Base-by-base conservation (phyloP, 129 eudicot species). In the Chrysanthemum makinoi region DNA sequence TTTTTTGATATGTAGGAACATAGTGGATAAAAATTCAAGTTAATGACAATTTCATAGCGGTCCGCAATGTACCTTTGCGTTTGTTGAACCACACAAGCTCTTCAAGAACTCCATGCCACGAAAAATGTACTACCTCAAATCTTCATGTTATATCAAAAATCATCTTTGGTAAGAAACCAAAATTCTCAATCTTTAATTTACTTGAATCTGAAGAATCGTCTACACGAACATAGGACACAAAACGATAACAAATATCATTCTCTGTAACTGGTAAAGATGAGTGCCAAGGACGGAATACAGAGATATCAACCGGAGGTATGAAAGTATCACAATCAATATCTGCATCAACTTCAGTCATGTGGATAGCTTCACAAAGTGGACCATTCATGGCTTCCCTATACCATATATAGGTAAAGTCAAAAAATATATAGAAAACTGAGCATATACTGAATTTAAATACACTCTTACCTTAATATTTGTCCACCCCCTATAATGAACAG, bases 401-500 rank as follows among this genome's bases (percentile, higher is more conserved):
- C 56, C 33, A 61, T 56, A 62, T 14, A 11, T n/a, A 79, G 20
- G 12, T n/a, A 16, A 16, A 59, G 1, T 59, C 30, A 68, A n/a
- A 24, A 62, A 2, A 51, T 17, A 60, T 26, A 39, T 18, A 56
- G 4, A 70, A 52, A 18, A n/a, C 13, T 7, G 2, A 2, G 26
- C 17, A 61, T 61, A 26, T 12, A 1, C 62, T 4, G 53, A 39
- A 63, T 22, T 26, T 48, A 46, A 72, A 62, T 9, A 68, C 48
- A 50, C 18, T 26, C 67, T 61, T 64, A 90, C 96, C 86, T 83
- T 70, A 87, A 81, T 28, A 90, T 80, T 75, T 87, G 77, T 15
- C 96, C 96, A 59, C 96, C 96, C 16, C 96, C 95, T 71, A 90
- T 87, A 26, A 90, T 62, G 74, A 87, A 90, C 72, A 87, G 86